Base-by-base conservation (phyloP, 225 moss, liverwort and hornwort species). In the Lunularia cruciata region DNA sequence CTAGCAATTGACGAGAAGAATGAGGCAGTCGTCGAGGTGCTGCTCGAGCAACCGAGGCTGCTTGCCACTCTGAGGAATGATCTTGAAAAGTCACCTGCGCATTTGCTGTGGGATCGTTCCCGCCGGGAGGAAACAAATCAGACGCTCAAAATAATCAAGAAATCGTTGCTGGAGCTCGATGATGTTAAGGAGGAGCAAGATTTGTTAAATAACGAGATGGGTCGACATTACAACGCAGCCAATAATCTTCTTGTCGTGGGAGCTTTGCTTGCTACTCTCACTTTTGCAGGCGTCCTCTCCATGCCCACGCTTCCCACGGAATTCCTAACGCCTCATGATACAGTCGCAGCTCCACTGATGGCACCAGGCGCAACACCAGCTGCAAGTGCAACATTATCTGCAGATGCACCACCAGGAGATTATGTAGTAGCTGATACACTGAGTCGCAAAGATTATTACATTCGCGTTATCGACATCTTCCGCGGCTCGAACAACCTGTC, bases 401-500 rank as follows among this genome's bases (percentile, higher is more conserved):
- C 23, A 14, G 33, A 39, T 19, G 18, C 37, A 23, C 1, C 36
- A 35, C 16, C 1, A 60, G 2, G 37, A 43, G n/a, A n/a, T n/a
- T n/a, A n/a, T 13, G 33, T 32, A 34, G 33, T 18, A 33, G 15
- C 4, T 57, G 39, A 40, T 63, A 26, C 15, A 40, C 12, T 65
- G n/a, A n/a, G n/a, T 15, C 43, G n/a, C 11, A 53, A 67, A 10
- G 18, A 9, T 9, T 67, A 22, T 20, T 67, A 67, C 52, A n/a
- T 49, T 1, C 22, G 36, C 8, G 52, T 20, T 1, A 52, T 51
- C 51, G 33, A 51, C 19, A 52, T 52, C 22, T 67, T 51, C 27
- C 32, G 67, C 5, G 67, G 67, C 0, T 67, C 67, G 22, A 67
- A 51, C 33, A 67, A 67, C 32, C 3, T 67, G 49, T 67, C 49